Evolutionary conservation across 1,284 basidiomycete species (phyloP).

Genomic region (Paramarasmius palmivorus): DNA sequence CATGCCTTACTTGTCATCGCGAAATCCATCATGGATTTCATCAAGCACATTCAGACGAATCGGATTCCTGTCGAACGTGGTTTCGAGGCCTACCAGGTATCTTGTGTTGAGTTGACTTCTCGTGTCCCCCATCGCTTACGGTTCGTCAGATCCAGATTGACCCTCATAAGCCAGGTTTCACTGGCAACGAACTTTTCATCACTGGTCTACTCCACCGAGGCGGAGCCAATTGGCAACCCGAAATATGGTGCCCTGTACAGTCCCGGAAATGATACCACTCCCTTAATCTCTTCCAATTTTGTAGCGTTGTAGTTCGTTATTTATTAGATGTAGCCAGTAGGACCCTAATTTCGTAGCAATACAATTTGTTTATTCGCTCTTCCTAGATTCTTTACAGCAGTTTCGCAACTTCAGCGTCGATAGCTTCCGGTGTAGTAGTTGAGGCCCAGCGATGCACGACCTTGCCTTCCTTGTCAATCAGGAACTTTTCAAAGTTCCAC

Average conservation of each 20-base stretch:
- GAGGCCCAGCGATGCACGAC: conserved; percentile 81
- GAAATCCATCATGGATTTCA: conserved; percentile 26
- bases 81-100: conserved; percentile 34
- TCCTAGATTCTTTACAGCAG: conserved; percentile 35
- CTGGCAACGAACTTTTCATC: conserved; percentile 31
- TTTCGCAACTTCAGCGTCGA: conserved; percentile 69
- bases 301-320: too few relatives aligned
- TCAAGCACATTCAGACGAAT: conserved; percentile 26
- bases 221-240: conserved; percentile 41
- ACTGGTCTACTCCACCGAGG: conserved; percentile 37
- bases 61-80: conserved; percentile 28
- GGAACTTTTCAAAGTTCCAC: conserved; percentile 85
- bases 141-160: not conserved
- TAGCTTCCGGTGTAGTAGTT: conserved; percentile 70
- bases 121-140: not conserved
- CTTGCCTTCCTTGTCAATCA: conserved; percentile 69
- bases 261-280: too few relatives aligned
- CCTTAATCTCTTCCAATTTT: too few relatives aligned
- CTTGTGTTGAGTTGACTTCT: not conserved
- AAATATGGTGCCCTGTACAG: conserved; percentile 30
- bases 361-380: not conserved
- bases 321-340: too few relatives aligned
- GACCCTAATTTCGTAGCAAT: too few relatives aligned
- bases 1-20: conserved; percentile 29
- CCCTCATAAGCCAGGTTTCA: conserved; percentile 13